Evolutionary conservation across 169 alveolate species (phyloP).

Genomic region (Eimeria tenella): DNA sequence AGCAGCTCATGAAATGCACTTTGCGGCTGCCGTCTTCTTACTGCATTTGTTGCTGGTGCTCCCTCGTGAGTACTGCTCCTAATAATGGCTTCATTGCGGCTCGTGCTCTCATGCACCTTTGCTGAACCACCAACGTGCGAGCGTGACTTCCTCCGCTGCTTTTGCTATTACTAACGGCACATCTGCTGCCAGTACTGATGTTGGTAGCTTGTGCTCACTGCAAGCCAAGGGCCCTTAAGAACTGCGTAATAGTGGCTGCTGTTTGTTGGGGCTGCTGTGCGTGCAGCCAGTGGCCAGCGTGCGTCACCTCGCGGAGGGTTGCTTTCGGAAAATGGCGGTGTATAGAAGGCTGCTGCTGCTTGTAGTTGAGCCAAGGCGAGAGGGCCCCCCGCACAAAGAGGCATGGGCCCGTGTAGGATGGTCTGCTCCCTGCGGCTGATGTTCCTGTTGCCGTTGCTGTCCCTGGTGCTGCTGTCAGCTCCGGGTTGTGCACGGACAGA

Average conservation of each 20-base stretch:
- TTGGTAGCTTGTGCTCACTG: background rate
- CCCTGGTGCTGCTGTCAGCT: background rate
- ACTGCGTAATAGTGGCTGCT: background rate
- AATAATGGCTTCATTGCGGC: too few relatives aligned
- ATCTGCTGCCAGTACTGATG: background rate
- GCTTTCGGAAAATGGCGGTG: constrained; percentile 16
- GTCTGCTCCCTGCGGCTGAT: background rate
- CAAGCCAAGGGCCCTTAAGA: background rate
- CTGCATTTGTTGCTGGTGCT: too few relatives aligned
- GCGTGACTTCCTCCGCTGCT: background rate
- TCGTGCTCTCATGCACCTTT: too few relatives aligned
- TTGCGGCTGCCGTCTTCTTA: too few relatives aligned
- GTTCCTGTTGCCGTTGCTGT: background rate
- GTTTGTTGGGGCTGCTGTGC: constrained; percentile 37
- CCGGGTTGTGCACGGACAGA: constrained; percentile 13
- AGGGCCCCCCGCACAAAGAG: background rate
- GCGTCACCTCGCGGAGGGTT: background rate
- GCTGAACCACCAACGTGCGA: background rate
- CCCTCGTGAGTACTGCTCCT: too few relatives aligned
- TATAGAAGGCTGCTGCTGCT: constrained; percentile 1
- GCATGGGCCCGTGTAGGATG: background rate
- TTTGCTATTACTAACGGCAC: background rate
- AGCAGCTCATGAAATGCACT: too few relatives aligned
- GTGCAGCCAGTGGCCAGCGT: constrained; percentile 55
- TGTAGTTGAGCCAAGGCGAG: constrained; percentile 30